Percentiles rank a stretch among this genome's conserved stretches.
Conservation (phyloP, 2,329 filamentous ascomycete species). For the Lanzia echinophila region DNA sequence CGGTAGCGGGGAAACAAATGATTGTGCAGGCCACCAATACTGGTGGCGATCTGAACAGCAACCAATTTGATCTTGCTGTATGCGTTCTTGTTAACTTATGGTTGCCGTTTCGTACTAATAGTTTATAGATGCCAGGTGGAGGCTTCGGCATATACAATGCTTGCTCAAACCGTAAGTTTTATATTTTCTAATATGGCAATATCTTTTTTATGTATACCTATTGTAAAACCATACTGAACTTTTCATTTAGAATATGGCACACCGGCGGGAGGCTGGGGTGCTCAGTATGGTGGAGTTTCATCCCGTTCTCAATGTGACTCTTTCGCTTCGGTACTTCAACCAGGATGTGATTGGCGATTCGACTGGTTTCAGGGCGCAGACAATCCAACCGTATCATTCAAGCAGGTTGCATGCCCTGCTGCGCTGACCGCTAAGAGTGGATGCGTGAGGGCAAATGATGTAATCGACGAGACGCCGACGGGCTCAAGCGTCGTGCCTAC, state of each 20-base stretch:
- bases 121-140: slow-evolving; percentile 43
- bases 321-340: slow-evolving; percentile 37
- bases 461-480: slow-evolving; percentile 4
- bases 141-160: slow-evolving; percentile 50
- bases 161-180: slow-evolving; percentile 40
- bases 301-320: slow-evolving; percentile 36
- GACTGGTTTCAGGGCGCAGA: slow-evolving; percentile 45
- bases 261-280: slow-evolving; percentile 37
- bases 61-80: slow-evolving; percentile 50
- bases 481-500: slow-evolving; percentile 1
- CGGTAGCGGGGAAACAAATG: slow-evolving; percentile 53
- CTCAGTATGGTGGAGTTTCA: slow-evolving; percentile 42
- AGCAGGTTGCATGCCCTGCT: slow-evolving; percentile 40
- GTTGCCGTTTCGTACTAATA: not conserved
- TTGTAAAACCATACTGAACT: too few species aligned
- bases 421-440: slow-evolving; percentile 38
- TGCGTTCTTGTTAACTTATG: not conserved
- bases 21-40: slow-evolving; percentile 60
- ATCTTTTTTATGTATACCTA: too few species aligned
- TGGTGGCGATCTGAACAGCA: slow-evolving; percentile 47
- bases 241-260: slow-evolving; percentile 45
- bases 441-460: slow-evolving; percentile 25
- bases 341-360: slow-evolving; percentile 46
- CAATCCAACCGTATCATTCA: slow-evolving; percentile 39
- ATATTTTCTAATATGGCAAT: too few species aligned